phyloP scores from a whole-genome alignment of 2,329 filamentous ascomycete species.

The Domatiomyces catenatus region DNA sequence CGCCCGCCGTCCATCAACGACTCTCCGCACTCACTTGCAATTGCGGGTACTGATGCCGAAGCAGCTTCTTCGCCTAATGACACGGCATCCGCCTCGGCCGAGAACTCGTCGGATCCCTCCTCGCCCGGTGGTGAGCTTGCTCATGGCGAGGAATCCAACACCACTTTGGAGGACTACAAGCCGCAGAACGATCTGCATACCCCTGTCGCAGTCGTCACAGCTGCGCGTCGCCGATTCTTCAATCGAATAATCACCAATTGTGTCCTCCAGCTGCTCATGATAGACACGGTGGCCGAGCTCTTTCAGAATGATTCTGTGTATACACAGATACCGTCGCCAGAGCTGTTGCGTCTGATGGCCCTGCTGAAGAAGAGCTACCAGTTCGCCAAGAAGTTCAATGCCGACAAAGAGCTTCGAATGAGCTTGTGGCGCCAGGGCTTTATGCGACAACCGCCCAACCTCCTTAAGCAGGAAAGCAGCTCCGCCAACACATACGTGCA shows the following conservation, averaged over 20 bases:
- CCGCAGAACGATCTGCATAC: conserved; percentile 63
- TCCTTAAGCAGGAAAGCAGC: conserved; percentile 91
- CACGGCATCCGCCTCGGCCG: conserved; percentile 12
- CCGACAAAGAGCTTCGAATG: conserved; percentile 89
- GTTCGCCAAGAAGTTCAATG: conserved; percentile 95
- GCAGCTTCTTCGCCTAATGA: conserved; percentile 16
- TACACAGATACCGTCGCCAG: conserved; percentile 72
- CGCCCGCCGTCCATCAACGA: conserved; percentile 11
- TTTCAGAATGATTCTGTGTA: conserved; percentile 97
- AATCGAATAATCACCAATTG: conserved; percentile 99
- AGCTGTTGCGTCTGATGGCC: conserved; percentile 82
- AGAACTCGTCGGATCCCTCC: conserved; percentile 6
- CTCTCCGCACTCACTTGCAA: conserved; percentile 13
- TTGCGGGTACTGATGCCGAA: conserved; percentile 15
- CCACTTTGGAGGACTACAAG: conserved; percentile 70
- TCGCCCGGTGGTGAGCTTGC: neutral
- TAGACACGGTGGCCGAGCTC: conserved; percentile 95
- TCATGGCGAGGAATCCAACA: conserved; percentile 3
- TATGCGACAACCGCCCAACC: conserved; percentile 97
- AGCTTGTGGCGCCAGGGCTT: conserved; percentile 93
- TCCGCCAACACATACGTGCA: conserved; percentile 88
- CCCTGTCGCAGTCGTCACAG: conserved; percentile 81
- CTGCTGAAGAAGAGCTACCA: conserved; percentile 91
- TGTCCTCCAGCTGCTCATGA: conserved; percentile 94
- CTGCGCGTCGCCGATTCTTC: conserved; percentile 85